Base-by-base conservation (phyloP, 306 rosid genomes). In the Citrullus colocynthis region DNA sequence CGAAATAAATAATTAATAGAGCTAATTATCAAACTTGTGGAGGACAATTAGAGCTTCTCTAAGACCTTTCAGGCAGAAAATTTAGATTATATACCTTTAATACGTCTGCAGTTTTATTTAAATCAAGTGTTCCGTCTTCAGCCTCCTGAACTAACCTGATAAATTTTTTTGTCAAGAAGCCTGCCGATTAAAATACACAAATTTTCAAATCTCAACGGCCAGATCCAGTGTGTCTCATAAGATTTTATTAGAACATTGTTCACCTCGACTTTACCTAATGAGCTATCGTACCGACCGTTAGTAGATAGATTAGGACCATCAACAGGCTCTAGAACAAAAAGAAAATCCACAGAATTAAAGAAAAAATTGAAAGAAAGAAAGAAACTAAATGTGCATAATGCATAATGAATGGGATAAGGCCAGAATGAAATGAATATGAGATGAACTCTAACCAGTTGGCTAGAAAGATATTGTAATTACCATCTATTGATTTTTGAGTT, bases 111-210 rank as follows among this genome's bases (percentile, higher is more conserved):
- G 92, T 79, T 81, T 81, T 83, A 79, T 93, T 93, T 79, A 93
- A 82, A 83, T 93, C 97, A 67, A 93, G 84, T 77, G 90, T 86
- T 65, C 89, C 89, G 84, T 93, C 93, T 78, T 84, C 84, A 64
- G 93, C 90, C 49, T 85, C 81, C 75, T 84, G 86, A 83, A 93
- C 83, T 82, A 93, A 83, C 62, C 69, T 76, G 70, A 88, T 78
- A 84, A 93, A 91, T 80, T 93, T 93, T 88, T 85, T 93, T 44
- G 97, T 87, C 80, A 93, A 88, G 84, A 93, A 84, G 78, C 98
- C 98, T 91, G 89, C 79, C 49, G 82, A 67, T 41, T 76, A 78
- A 81, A 82, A 36, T 6, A n/a, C 32, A 78, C 66, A 85, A 24
- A 6, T 9, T 6, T 42, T 79, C 54, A 21, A 75, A 32, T 45